phyloP scores from a whole-genome alignment of 1,284 basidiomycete genomes.

The Ganoderma lucidum region DNA sequence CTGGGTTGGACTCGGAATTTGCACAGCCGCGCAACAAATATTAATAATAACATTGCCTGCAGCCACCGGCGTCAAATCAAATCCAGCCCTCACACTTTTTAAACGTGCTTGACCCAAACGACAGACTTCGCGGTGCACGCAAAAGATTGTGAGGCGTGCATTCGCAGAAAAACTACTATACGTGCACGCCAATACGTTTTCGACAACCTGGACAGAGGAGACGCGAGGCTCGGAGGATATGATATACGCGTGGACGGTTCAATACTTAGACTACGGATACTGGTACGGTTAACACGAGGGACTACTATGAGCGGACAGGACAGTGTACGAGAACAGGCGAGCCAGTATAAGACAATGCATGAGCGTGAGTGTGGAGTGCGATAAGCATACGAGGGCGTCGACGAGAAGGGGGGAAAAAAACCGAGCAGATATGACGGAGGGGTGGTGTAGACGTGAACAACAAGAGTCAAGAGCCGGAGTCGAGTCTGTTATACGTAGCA shows the following conservation, averaged over 20 bases:
- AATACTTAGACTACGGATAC: conserved; percentile 2
- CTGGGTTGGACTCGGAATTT: no score
- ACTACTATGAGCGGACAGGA: conserved; percentile 8
- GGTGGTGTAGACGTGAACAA: background rate
- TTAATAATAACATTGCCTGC: no score
- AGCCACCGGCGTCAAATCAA: no score
- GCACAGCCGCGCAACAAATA: no score
- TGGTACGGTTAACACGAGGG: background rate
- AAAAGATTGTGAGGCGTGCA: background rate
- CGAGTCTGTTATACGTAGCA: background rate
- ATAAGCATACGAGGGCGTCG: background rate
- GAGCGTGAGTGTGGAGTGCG: background rate
- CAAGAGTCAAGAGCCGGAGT: background rate
- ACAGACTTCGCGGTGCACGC: no score
- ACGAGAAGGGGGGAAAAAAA: background rate
- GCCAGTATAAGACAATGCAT: conserved; percentile 6
- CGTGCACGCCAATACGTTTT: background rate
- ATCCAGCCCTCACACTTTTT: no score
- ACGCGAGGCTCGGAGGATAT: background rate
- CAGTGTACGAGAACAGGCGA: background rate
- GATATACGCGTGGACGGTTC: background rate
- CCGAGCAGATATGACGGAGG: conserved; percentile 1
- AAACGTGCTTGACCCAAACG: no score
- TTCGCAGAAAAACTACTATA: background rate
- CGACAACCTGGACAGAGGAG: background rate